These are phyloP conservation scores for Wickerhamiella galacta DNA, from an alignment of 805 yeast species.

Conservation along the genomic window DNA sequence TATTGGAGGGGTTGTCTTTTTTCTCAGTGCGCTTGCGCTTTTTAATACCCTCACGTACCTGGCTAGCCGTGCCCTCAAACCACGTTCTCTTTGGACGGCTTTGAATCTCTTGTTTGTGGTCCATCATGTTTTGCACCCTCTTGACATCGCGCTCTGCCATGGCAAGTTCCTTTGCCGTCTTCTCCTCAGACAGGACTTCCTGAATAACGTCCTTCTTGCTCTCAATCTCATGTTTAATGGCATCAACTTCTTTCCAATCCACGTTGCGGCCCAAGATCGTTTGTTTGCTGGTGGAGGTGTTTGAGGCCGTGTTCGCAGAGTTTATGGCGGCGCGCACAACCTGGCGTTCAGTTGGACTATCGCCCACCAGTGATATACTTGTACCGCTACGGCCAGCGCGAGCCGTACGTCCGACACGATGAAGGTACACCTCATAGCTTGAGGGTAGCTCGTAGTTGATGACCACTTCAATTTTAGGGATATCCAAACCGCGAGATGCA, in stretches of 20 bases:
- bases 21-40: constrained; percentile 18
- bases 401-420: constrained; percentile 98
- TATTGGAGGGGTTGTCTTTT: constrained; percentile 30
- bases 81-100: constrained; percentile 92
- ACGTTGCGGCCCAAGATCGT: constrained; percentile 63
- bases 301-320: constrained; percentile 33
- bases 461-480: constrained; percentile 91
- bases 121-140: constrained; percentile 71
- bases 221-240: constrained; percentile 42
- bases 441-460: constrained; percentile 94
- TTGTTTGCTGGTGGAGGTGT: constrained; percentile 32
- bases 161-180: constrained; percentile 68
- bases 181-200: constrained; percentile 76
- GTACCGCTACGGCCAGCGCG: constrained; percentile 97
- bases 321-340: constrained; percentile 85
- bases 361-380: constrained; percentile 89
- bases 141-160: constrained; percentile 82
- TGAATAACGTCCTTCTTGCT: constrained; percentile 42
- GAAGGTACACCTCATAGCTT: constrained; percentile 76
- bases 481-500: constrained; percentile 98
- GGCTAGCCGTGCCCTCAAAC: constrained; percentile 46
- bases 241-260: constrained; percentile 77
- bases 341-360: constrained; percentile 64
- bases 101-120: constrained; percentile 64
- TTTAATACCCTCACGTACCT: constrained; percentile 19